Evolutionary conservation across 495 filamentous ascomycete genomes (phyloP), one percentile per base, ranked within the genome.

Genomic region (Xylaria flabelliformis): DNA sequence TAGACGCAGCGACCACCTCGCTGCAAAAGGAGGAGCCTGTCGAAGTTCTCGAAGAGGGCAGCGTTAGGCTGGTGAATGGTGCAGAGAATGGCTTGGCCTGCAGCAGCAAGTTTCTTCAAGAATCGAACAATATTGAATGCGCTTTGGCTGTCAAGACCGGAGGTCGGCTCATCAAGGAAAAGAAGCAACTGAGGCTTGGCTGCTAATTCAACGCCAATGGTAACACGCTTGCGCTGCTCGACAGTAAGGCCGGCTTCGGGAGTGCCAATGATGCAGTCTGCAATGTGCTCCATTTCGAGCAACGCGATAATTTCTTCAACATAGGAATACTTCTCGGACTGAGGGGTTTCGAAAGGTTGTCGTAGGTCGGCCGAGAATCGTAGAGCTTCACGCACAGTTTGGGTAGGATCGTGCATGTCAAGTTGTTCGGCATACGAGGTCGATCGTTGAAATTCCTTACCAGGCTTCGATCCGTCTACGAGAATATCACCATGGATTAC

Each of bases 41-140:
- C 92, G 75, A 86, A 93, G 74, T 92, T 91, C 77, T 96, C 91
- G 74, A 98, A 97, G 0, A 98, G 85, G 0, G 92, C 91, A 4
- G 92, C 89, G 76, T 92, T 92, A 19, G 95, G 95, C 74, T 98
- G 95, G 79, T 97, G 95, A 73, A 97, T 98, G 0, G 95, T 97
- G 81, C 92, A 94, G 1, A 97, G 88, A 77, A 97, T 93, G 21
- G 95, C 94, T 75, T 97, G 94, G 1, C 95, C 95, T 50, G 90
- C 90, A 0, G 87, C 89, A 1, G 94, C 90, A 12, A 97, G 87
- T 82, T 97, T 97, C 62, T 90, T 90, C 64, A 97, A 81, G 85
- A 97, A 97, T 59, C 92, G 90, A 17, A 97, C 90, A 72, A 97
- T 97, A 72, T 95, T 95, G 84, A 93, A 97, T 4, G 95, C 92